phyloP scores from a whole-genome alignment of 768 basidiomycete genomes.

The Mrakia gelida region DNA sequence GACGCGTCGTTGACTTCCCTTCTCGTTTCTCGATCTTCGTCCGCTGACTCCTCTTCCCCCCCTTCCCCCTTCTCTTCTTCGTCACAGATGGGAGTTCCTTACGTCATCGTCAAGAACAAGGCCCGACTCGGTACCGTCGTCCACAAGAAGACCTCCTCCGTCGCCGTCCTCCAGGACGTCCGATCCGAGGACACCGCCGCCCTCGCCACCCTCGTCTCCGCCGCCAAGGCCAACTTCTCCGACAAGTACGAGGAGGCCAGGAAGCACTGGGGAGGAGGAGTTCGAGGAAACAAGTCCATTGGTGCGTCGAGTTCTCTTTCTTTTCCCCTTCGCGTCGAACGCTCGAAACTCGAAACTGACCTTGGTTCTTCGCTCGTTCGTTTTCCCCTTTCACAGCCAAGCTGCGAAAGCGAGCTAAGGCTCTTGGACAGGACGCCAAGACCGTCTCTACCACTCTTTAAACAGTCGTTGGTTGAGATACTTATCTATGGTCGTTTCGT shows the following conservation, averaged over 20 bases:
- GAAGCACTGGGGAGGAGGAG: slow-evolving; percentile 91
- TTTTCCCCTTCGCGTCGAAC: neutral
- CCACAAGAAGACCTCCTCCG: slow-evolving; percentile 96
- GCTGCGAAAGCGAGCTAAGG: slow-evolving; percentile 91
- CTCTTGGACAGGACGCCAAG: slow-evolving; percentile 56
- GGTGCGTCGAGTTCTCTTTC: neutral
- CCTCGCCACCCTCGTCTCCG: slow-evolving; percentile 83
- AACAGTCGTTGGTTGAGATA: slow-evolving; percentile 20
- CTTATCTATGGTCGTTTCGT: neutral
- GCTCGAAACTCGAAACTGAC: neutral
- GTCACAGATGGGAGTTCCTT: slow-evolving; percentile 86
- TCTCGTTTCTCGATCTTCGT: too few species aligned
- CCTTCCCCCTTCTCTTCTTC: neutral
- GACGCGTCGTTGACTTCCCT: neutral
- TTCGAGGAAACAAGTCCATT: slow-evolving; percentile 83
- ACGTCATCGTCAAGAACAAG: slow-evolving; percentile 97
- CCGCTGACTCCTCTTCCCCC: neutral
- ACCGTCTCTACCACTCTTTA: slow-evolving; percentile 46
- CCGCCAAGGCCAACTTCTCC: slow-evolving; percentile 95
- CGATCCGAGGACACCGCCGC: slow-evolving; percentile 90
- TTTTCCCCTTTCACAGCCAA: slow-evolving; percentile 52
- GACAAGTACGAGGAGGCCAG: slow-evolving; percentile 90
- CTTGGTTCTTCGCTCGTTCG: neutral
- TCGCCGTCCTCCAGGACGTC: slow-evolving; percentile 87
- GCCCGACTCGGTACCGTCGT: slow-evolving; percentile 96